Evolutionary conservation across 164 flowering plant genomes (phyloP).

Genomic region (Kingdonia uniflora): DNA sequence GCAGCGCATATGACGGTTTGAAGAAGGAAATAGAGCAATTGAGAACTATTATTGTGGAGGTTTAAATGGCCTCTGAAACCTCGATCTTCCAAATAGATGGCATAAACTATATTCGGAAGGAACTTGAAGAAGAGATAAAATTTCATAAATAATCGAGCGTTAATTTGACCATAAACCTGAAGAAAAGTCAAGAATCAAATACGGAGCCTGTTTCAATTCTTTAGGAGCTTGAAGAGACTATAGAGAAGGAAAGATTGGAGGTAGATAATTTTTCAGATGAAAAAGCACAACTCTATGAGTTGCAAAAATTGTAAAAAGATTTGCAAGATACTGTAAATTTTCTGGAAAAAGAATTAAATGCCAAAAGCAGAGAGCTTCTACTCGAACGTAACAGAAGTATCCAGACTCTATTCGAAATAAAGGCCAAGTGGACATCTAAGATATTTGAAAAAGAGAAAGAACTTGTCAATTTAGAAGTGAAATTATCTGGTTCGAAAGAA

Average conservation of each 20-base stretch:
- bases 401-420: conserved; percentile 23
- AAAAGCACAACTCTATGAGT: conserved; percentile 22
- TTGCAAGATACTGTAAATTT: conserved; percentile 28
- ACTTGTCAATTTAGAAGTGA: conserved; percentile 30
- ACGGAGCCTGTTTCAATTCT: conserved; percentile 74
- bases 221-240: conserved; percentile 70
- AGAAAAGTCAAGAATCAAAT: conserved; percentile 75
- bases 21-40: conserved; percentile 49
- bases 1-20: conserved; percentile 46
- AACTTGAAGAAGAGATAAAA: conserved; percentile 50
- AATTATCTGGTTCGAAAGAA: conserved; percentile 24
- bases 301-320: conserved; percentile 38
- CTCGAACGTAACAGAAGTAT: conserved; percentile 19
- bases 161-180: conserved; percentile 32
- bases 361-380: conserved; percentile 34
- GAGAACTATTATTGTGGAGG: conserved; percentile 28
- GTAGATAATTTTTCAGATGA: conserved; percentile 38
- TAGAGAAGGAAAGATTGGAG: conserved; percentile 62
- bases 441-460: conserved; percentile 41
- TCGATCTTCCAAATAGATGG: conserved; percentile 20
- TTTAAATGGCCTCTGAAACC: conserved; percentile 20
- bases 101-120: conserved; percentile 24
- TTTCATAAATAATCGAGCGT: conserved; percentile 52
- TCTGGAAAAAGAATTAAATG: conserved; percentile 40
- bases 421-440: conserved; percentile 26